A percentile compares a stretch with the other conserved stretches of the same genome.
Conservation (phyloP, 352 stramenopile genomes). For the Globisporangium lucens region DNA sequence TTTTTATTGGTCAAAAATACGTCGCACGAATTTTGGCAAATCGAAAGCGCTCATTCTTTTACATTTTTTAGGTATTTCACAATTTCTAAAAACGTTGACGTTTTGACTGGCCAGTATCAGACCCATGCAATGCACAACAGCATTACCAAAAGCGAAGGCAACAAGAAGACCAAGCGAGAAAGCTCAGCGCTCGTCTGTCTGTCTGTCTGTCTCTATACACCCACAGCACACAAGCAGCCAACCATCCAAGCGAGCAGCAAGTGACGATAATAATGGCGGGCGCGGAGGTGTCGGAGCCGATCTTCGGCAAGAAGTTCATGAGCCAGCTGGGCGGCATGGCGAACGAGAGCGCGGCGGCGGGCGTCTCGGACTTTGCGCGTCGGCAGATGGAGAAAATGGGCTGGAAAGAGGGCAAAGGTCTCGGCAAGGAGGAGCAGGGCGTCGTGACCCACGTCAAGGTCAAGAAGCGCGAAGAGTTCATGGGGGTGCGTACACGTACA, state of each 20-base stretch:
- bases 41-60: too few relatives aligned
- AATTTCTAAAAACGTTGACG: neutral
- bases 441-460: conserved; percentile 93
- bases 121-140: neutral
- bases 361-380: conserved; percentile 76
- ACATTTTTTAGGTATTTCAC: too few relatives aligned
- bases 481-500: conserved; percentile 41
- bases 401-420: conserved; percentile 93
- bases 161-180: neutral
- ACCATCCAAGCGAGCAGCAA: neutral
- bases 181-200: neutral
- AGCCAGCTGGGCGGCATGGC: conserved; percentile 71
- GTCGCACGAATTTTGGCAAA: too few relatives aligned
- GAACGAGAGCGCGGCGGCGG: conserved; percentile 66
- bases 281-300: conserved; percentile 34
- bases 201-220: neutral
- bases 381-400: conserved; percentile 95
- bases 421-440: conserved; percentile 95
- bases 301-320: conserved; percentile 86
- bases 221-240: neutral
- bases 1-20: too few relatives aligned
- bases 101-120: neutral
- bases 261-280: neutral
- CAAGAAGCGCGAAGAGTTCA: conserved; percentile 91
- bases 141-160: neutral